These are phyloP conservation scores for Heterobasidion occidentale DNA, from an alignment of 1,284 basidiomycete genomes.

Conservation along the genomic window DNA sequence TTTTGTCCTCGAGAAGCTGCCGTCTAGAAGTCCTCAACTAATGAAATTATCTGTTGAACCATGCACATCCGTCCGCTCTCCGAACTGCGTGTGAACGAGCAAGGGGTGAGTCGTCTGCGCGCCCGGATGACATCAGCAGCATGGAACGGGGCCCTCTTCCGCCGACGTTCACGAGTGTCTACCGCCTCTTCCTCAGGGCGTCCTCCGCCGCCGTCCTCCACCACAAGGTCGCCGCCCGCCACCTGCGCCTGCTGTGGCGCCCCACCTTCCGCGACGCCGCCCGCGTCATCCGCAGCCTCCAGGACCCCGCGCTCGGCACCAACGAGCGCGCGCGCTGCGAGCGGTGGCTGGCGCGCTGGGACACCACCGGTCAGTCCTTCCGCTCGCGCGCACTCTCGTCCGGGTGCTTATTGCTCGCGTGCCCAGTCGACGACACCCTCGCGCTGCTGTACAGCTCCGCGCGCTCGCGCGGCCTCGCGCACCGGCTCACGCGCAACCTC, in stretches of 20 bases:
- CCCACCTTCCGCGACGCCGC: constrained; percentile 51
- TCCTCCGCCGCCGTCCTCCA: constrained; percentile 57
- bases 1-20: background rate
- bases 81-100: background rate
- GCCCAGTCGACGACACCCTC: constrained; percentile 14
- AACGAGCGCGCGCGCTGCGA: constrained; percentile 24
- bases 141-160: constrained; percentile 26
- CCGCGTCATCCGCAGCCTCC: constrained; percentile 29
- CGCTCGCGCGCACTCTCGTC: background rate
- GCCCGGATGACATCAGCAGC: too few relatives aligned
- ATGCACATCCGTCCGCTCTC: background rate
- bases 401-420: background rate
- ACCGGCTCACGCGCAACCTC: constrained; percentile 46
- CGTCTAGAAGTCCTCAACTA: background rate
- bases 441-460: constrained; percentile 36
- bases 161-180: constrained; percentile 47
- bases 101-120: too few relatives aligned
- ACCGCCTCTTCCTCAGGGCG: constrained; percentile 54
- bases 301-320: constrained; percentile 20
- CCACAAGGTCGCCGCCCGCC: constrained; percentile 32
- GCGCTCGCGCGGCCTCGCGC: constrained; percentile 47
- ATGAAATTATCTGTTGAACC: background rate
- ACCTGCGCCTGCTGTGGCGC: constrained; percentile 43
- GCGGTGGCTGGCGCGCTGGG: constrained; percentile 43
- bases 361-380: constrained; percentile 30